Evolutionary conservation across 305 asterid species (phyloP), one percentile per base, ranked within the genome.

Genomic region (Fraxinus dipetala): DNA sequence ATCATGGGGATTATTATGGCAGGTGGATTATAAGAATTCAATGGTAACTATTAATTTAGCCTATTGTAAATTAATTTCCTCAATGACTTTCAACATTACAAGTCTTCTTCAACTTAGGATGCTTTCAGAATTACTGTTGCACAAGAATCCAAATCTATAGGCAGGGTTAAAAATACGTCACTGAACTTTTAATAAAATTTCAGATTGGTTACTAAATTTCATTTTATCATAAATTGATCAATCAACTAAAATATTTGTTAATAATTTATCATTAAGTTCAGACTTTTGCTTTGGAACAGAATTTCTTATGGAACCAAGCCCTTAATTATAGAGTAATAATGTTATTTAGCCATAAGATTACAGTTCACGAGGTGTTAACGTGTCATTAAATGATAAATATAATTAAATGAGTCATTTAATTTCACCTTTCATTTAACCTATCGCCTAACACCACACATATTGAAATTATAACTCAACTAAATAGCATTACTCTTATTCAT

Each of bases 141-240:
- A 82, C 84, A 80, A 84, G 34, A 78, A 84, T 83, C 79, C 86
- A 83, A 85, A 48, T 14, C 8, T 20, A 6, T 63, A 24, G 30
- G 32, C 72, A 0, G 6, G 32, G 32, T 22, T 20, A 63, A 24
- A 20, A 7, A 65, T 65, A 22, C 34, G 2, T 26, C 73, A 22
- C 73, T 22, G 16, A 65, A 63, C 72, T 63, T 63, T 26, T 24
- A 63, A 11, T 26, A 63, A 63, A 63, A 24, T 63, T 61, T 61
- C 31, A 61, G 22, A 6, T 6, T 61, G 31, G 72, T 22, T 18
- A 18, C 1, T 16, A 13, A 13, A 45, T 45, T 45, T 45, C n/a
- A 45, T 45, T 45, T 43, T 43, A 43, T 43, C n/a, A 2, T 2
- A 43, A 43, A 11, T 11, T 43, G 54, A 43, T 43, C 54, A 2